Conservation (phyloP, 2,329 filamentous ascomycete genomes). For the Chlorencoelia australis region DNA sequence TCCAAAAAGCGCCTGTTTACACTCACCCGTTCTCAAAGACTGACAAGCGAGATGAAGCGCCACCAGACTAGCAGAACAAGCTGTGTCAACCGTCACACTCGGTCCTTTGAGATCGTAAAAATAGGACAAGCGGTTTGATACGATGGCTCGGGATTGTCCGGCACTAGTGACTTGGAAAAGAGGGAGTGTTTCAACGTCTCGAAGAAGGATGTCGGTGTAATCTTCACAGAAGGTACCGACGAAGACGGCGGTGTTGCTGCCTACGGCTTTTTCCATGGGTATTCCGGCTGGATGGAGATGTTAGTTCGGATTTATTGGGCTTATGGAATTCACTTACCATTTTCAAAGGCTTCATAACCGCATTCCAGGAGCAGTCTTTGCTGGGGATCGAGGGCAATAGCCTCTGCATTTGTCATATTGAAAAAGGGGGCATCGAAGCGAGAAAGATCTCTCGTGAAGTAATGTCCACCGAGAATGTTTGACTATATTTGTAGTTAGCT, state of each 20-base stretch:
- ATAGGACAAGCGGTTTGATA: background rate
- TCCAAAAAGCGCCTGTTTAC: background rate
- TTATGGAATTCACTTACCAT: too few relatives aligned
- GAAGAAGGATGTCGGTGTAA: background rate
- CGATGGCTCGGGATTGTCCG: background rate
- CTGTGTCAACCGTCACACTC: background rate
- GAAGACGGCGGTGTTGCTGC: background rate
- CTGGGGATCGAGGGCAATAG: conserved; percentile 7
- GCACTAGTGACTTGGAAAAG: background rate
- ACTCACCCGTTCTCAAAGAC: background rate
- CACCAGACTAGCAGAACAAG: background rate
- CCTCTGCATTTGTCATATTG: conserved; percentile 18
- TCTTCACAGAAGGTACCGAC: background rate
- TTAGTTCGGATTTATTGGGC: too few relatives aligned
- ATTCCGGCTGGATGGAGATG: too few relatives aligned
- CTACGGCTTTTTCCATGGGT: background rate
- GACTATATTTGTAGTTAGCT: too few relatives aligned
- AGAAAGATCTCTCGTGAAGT: conserved; percentile 7
- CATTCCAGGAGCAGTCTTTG: background rate
- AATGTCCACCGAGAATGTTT: too few relatives aligned
- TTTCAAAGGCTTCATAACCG: background rate
- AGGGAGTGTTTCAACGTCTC: background rate
- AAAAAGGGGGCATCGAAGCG: conserved; percentile 30
- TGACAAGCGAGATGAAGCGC: background rate
- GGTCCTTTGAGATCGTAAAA: background rate